Conservation (phyloP, 2,329 filamentous ascomycete species). For the Magnaporthales sp. region DNA sequence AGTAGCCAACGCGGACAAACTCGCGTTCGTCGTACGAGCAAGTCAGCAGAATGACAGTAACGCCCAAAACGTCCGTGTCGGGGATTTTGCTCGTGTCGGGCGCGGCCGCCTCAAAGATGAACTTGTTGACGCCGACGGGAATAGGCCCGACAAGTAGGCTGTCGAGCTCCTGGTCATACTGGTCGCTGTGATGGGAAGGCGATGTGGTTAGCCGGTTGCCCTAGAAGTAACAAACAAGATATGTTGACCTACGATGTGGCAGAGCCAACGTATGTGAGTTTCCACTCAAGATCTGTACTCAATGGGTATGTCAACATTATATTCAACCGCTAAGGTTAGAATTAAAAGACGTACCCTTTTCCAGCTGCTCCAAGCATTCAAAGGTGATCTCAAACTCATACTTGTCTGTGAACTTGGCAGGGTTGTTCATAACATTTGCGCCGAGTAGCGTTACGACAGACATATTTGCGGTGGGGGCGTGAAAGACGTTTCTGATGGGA, state of each 20-base stretch:
- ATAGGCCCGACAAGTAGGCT: slow-evolving; percentile 95
- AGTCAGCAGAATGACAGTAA: slow-evolving; percentile 92
- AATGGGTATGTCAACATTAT: slow-evolving; percentile 11
- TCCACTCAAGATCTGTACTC: slow-evolving; percentile 86
- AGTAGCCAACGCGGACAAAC: slow-evolving; percentile 97
- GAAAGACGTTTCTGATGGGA: slow-evolving; percentile 3
- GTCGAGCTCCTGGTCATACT: slow-evolving; percentile 98
- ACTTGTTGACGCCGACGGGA: slow-evolving; percentile 96
- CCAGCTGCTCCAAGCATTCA: slow-evolving; percentile 87
- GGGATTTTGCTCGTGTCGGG: slow-evolving; percentile 88
- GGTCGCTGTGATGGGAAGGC: slow-evolving; percentile 49
- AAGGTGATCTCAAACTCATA: slow-evolving; percentile 99
- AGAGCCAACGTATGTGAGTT: slow-evolving; percentile 96
- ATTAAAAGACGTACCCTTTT: slow-evolving; percentile 59
- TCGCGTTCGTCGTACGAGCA: slow-evolving; percentile 95
- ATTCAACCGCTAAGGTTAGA: not conserved
- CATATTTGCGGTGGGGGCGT: slow-evolving; percentile 47
- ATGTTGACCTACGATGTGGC: slow-evolving; percentile 73
- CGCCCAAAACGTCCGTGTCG: slow-evolving; percentile 88
- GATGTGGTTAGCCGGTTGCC: not conserved
- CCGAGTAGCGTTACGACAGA: slow-evolving; percentile 93
- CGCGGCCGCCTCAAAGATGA: slow-evolving; percentile 91
- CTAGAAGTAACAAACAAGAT: not conserved
- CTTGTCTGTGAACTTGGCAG: slow-evolving; percentile 81
- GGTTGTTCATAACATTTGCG: slow-evolving; percentile 95